Conservation (phyloP, 208 protist species). For the Crithidia brevicula region DNA sequence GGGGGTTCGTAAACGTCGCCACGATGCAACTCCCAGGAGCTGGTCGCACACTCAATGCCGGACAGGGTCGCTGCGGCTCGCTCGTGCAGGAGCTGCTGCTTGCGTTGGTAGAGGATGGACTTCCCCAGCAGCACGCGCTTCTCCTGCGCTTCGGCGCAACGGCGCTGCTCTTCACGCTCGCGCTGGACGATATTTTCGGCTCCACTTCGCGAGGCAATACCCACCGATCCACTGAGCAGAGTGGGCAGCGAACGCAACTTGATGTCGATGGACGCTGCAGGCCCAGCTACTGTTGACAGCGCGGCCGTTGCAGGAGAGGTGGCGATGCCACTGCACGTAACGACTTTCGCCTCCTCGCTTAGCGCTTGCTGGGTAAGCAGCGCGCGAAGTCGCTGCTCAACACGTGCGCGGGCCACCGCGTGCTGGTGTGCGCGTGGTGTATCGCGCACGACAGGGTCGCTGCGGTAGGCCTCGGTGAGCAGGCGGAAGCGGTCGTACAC, state of each 20-base stretch:
- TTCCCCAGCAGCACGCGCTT: conserved; percentile 38
- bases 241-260: background rate
- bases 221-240: conserved; percentile 3
- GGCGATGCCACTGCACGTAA: too few species aligned
- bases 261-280: background rate
- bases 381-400: conserved; percentile 38
- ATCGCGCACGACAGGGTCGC: conserved; percentile 13
- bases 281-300: background rate
- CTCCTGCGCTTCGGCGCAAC: conserved; percentile 19
- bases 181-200: conserved; percentile 20
- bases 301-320: background rate
- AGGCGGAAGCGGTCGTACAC: conserved; percentile 54
- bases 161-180: conserved; percentile 20
- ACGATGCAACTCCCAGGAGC: conserved; percentile 65
- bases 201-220: conserved; percentile 8
- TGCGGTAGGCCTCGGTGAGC: conserved; percentile 32
- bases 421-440: conserved; percentile 30
- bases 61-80: conserved; percentile 40
- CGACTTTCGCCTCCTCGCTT: background rate
- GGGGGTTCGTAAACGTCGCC: conserved; percentile 44
- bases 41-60: conserved; percentile 46
- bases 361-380: too few species aligned
- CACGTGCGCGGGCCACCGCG: conserved; percentile 30
- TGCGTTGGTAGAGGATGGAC: conserved; percentile 57
- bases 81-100: conserved; percentile 32